Conservation (phyloP, 2,329 filamentous ascomycete species). For the Microsporum canis region DNA sequence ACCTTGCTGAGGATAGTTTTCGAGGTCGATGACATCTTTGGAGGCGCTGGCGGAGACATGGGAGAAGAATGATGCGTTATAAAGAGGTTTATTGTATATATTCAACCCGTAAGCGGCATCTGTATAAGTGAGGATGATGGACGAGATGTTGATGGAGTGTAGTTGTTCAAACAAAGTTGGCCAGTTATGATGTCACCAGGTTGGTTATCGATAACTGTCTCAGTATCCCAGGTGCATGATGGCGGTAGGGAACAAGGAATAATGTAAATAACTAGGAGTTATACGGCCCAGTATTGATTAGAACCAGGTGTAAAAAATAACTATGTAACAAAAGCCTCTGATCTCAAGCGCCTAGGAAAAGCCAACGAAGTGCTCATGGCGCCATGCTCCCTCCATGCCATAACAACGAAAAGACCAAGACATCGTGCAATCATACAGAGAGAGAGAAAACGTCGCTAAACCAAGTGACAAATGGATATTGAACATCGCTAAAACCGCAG, state of each 20-base stretch:
- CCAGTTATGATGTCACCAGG: background rate
- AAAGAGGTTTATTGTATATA: background rate
- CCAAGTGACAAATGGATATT: background rate
- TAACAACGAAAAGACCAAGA: background rate
- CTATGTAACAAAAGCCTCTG: background rate
- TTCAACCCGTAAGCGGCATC: background rate
- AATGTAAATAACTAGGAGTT: background rate
- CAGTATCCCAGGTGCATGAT: background rate
- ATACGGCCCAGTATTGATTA: background rate
- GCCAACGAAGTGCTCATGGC: background rate
- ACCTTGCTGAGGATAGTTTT: conserved; percentile 68
- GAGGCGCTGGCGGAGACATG: background rate
- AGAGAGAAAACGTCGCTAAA: conserved; percentile 1
- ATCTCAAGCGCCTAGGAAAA: conserved; percentile 2
- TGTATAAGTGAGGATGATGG: background rate
- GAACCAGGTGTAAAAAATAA: background rate
- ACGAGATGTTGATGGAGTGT: background rate
- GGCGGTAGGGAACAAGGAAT: background rate
- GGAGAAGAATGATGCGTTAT: background rate
- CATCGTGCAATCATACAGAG: background rate
- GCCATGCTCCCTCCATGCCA: conserved; percentile 3
- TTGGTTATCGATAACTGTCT: background rate
- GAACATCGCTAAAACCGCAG: conserved; percentile 1
- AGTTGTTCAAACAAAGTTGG: background rate
- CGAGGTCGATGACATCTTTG: conserved; percentile 54